Base-by-base conservation (phyloP, 306 rosid genomes). In the Clitoria ternatea region DNA sequence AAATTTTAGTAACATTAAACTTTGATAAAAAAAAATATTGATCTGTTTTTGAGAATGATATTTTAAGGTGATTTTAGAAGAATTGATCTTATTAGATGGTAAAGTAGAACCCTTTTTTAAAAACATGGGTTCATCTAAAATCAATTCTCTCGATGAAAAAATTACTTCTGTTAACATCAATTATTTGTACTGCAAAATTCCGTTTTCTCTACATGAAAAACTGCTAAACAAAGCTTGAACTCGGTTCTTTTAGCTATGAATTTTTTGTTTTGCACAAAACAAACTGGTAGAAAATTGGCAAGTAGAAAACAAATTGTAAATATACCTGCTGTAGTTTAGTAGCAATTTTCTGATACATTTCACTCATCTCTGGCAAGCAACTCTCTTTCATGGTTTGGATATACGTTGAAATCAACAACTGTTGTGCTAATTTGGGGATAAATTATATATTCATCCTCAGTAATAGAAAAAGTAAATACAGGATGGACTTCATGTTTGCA, bases 301-400 rank as follows among this genome's bases (percentile, higher is more conserved):
- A 74, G 50, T 18, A 24, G 70, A 47, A n/a, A 11, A 13, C 1
- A 4, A 68, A 52, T 49, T 50, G 20, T 20, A 23, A 44, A 62
- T 81, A 64, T 81, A 89, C 98, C 95, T 76, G 92, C 67, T 83
- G 84, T 66, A 90, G 40, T 83, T 77, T 89, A 22, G 71, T 4
- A 72, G 81, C 69, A 80, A 94, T 36, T 81, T 73, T 84, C 48
- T 81, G 85, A 77, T 76, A 79, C 83, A 90, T 59, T 49, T 94
- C 97, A 57, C 4, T 80, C 53, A 94, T 19, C 32, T 89, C 97
- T 10, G 86, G 63, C 18, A 78, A 74, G 84, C 87, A 85, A 48
- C 14, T 26, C 27, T 87, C 95, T 89, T 77, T 90, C 97, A 90
- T 79, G 63, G 70, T 24, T 77, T 85, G 85, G 70, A 93, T 71